Evolutionary conservation across 2,329 filamentous ascomycete genomes (phyloP).

Genomic region (Cladosporium cucumerinum): DNA sequence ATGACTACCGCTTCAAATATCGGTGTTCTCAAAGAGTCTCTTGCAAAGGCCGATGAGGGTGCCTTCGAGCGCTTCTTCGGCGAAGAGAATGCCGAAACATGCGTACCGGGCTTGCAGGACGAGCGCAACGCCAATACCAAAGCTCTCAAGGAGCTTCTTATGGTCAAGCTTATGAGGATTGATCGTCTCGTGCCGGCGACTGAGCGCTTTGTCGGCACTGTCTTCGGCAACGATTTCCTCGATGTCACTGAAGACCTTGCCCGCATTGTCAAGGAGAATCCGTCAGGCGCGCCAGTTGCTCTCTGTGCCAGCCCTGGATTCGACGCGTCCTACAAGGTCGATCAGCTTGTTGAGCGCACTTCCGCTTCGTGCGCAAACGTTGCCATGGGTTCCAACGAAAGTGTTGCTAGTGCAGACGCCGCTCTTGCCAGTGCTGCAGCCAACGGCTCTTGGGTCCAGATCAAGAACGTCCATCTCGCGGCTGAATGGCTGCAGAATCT

Average conservation of each 20-base stretch:
- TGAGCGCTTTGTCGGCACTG: constrained; percentile 80
- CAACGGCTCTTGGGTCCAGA: constrained; percentile 88
- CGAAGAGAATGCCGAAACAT: constrained; percentile 83
- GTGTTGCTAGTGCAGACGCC: constrained; percentile 87
- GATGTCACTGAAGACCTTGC: constrained; percentile 83
- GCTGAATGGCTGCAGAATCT: constrained; percentile 95
- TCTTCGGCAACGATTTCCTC: constrained; percentile 80
- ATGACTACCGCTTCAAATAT: constrained; percentile 68
- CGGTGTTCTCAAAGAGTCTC: constrained; percentile 66
- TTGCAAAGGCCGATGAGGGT: constrained; percentile 59
- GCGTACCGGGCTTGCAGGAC: constrained; percentile 74
- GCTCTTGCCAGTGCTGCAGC: constrained; percentile 90
- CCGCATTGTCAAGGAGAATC: constrained; percentile 79
- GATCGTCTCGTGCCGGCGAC: constrained; percentile 92
- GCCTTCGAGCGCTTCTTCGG: constrained; percentile 79
- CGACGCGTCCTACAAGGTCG: constrained; percentile 98
- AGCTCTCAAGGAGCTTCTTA: constrained; percentile 75
- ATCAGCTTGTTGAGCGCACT: constrained; percentile 83
- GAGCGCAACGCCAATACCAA: constrained; percentile 56
- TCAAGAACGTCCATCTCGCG: constrained; percentile 98
- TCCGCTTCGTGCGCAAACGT: constrained; percentile 88
- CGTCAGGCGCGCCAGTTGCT: constrained; percentile 79
- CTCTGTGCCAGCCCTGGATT: constrained; percentile 94
- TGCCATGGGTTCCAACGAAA: constrained; percentile 98
- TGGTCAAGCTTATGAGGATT: constrained; percentile 92